Percentiles rank a stretch among this genome's conserved stretches.
Conservation (phyloP, 2,329 filamentous ascomycete genomes). For the Endothia cerciana region DNA sequence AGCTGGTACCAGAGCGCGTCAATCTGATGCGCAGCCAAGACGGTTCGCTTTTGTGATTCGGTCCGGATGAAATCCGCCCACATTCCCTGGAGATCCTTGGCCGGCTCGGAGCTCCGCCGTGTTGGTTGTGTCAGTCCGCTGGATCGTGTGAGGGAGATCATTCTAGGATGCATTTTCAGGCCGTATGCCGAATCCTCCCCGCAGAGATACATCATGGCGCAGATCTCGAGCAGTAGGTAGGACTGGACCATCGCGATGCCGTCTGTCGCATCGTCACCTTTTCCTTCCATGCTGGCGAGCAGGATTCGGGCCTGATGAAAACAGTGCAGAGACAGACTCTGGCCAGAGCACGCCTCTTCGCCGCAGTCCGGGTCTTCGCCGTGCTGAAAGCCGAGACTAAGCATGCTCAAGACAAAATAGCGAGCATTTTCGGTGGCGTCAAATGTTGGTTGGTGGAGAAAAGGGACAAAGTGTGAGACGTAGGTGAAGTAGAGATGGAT, state of each 20-base stretch:
- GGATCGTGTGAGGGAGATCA: constrained; percentile 44
- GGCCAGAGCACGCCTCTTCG: constrained; percentile 34
- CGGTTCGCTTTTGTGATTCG: constrained; percentile 47
- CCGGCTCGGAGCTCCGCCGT: constrained; percentile 23
- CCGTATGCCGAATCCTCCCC: constrained; percentile 41
- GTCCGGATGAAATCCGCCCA: constrained; percentile 43
- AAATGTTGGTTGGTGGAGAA: constrained; percentile 44
- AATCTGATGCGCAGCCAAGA: constrained; percentile 47
- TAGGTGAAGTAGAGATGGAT: constrained; percentile 42
- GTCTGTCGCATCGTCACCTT: constrained; percentile 31
- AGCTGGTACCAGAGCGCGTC: constrained; percentile 50
- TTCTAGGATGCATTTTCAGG: constrained; percentile 44
- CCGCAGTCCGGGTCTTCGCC: constrained; percentile 41
- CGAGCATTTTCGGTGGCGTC: constrained; percentile 33
- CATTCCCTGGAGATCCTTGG: constrained; percentile 42
- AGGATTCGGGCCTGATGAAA: constrained; percentile 39
- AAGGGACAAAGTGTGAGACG: constrained; percentile 43
- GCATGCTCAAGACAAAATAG: constrained; percentile 41
- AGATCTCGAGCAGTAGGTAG: constrained; percentile 45
- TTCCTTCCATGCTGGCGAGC: constrained; percentile 33
- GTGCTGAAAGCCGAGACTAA: constrained; percentile 44
- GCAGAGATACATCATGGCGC: constrained; percentile 48
- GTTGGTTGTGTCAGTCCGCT: constrained; percentile 42
- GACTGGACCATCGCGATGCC: constrained; percentile 41
- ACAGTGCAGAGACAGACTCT: constrained; percentile 38